Evolutionary conservation across 345 rosid species (phyloP).

Genomic region (Euphorbia pulcherrima): DNA sequence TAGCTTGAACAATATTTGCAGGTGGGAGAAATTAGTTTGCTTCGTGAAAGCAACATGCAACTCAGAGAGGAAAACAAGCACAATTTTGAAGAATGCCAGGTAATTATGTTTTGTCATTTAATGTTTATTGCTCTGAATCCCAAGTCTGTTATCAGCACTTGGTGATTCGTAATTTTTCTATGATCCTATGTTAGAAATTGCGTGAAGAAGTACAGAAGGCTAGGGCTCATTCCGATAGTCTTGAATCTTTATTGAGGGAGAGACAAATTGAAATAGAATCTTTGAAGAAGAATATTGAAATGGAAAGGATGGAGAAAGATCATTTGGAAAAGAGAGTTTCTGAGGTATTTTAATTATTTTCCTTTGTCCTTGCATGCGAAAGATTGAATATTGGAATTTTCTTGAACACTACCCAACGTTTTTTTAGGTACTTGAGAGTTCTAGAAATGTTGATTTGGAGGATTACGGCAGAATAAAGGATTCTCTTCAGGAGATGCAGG

Average conservation of each 20-base stretch:
- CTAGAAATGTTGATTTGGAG: conserved; percentile 61
- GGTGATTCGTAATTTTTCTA: conserved; percentile 4
- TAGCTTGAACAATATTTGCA: conserved; percentile 21
- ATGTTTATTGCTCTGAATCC: not conserved
- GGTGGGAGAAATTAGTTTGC: conserved; percentile 84
- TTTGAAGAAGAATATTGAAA: conserved; percentile 63
- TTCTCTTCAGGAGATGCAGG: conserved; percentile 61
- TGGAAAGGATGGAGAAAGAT: conserved; percentile 55
- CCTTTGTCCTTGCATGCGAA: not conserved
- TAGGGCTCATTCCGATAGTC: conserved; percentile 46
- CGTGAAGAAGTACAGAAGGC: conserved; percentile 67
- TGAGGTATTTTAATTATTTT: conserved; percentile 49
- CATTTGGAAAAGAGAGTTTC: conserved; percentile 56
- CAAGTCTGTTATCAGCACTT: not conserved
- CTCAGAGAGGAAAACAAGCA: conserved; percentile 95
- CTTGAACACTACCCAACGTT: conserved; percentile 24
- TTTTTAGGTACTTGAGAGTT: conserved; percentile 64
- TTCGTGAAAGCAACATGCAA: conserved; percentile 94
- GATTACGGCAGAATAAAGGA: conserved; percentile 70
- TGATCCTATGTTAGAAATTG: conserved; percentile 46
- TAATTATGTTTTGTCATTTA: conserved; percentile 17
- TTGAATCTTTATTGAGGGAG: conserved; percentile 49
- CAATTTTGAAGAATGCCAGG: conserved; percentile 96
- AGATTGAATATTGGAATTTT: conserved; percentile 12
- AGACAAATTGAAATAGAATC: conserved; percentile 65